A percentile compares a stretch with the other conserved stretches of the same genome.
phyloP scores from a whole-genome alignment of 345 rosid species.

The Gossypium bickii region DNA sequence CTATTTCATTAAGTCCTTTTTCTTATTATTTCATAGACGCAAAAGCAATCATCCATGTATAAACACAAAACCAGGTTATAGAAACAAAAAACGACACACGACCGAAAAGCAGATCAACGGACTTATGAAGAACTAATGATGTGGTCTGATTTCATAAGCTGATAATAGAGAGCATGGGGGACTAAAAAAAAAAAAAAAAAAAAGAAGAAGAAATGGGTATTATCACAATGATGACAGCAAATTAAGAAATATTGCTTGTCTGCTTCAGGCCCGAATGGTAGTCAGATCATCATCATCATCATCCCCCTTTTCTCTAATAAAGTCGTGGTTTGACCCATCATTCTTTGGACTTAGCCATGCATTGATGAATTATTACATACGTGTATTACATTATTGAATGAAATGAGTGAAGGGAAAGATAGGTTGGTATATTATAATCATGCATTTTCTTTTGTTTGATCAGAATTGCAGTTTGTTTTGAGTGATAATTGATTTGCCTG shows the following conservation, averaged over 20 bases:
- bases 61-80: not conserved
- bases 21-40: no score
- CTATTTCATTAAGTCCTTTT: no score
- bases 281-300: conserved; percentile 21
- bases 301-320: not conserved
- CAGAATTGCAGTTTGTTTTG: not conserved
- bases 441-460: not conserved
- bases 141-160: conserved; percentile 30
- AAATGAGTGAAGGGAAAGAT: not conserved
- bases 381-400: conserved; percentile 20
- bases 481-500: not conserved
- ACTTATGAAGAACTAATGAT: conserved; percentile 32
- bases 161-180: conserved; percentile 20
- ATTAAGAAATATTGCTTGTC: conserved; percentile 11
- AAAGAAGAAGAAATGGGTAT: not conserved
- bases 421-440: not conserved
- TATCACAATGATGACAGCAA: conserved; percentile 23
- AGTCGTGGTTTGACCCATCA: conserved; percentile 35
- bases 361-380: conserved; percentile 20
- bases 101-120: conserved; percentile 23
- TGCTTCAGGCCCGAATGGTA: conserved; percentile 37
- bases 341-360: conserved; percentile 30
- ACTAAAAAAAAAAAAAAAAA: not conserved
- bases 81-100: conserved; percentile 21
- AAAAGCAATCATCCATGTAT: no score